Base-by-base conservation (phyloP, 2,329 filamentous ascomycete genomes). In the Fusarium sp. region DNA sequence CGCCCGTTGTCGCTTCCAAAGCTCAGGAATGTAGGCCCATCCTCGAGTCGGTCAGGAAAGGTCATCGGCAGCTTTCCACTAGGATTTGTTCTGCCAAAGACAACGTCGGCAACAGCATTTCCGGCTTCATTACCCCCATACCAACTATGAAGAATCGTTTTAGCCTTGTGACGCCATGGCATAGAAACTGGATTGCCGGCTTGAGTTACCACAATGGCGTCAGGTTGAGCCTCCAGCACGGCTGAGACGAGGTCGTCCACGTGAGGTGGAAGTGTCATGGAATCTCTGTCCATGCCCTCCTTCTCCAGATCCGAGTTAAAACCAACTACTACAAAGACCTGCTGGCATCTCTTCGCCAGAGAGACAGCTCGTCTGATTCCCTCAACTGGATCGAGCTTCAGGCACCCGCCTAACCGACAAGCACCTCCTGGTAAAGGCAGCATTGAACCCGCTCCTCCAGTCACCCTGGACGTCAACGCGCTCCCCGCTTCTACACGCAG, bases 381-480 rank as follows among this genome's bases (percentile, higher is more conserved):
- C 16, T 69, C 60, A 0, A 5, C 20, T 2, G 71, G 64, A 1
- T 66, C 68, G 0, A 75, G 50, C 20, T 67, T 73, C 1, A 65
- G 47, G 42, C 65, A 68, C 2, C 74, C 74, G 1, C 75, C 73
- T 2, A 77, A 38, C 1, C 69, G 69, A 16, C 74, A 72, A 4
- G 72, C 72, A 31, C 74, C 74, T 27, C 72, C 71, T 16, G 67
- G 62, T 18, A 75, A 45, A 5, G 71, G 69, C 5, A 74, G 27
- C 22, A 73, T 31, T 4, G 67, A 65, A 10, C 45, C 16, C 16
- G 45, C 24, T 6, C 66, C 64, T 1, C 65, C 61, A 7, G 50
- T 58, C 3, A 70, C 22, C 35, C 66, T 72, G 2, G 72, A 73
- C 1, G 75, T 72, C 4, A 56, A 22, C 4, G 66, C 64, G 29